These are phyloP conservation scores for Telfairia occidentalis DNA, from an alignment of 331 rosid genomes.

Conservation along the genomic window DNA sequence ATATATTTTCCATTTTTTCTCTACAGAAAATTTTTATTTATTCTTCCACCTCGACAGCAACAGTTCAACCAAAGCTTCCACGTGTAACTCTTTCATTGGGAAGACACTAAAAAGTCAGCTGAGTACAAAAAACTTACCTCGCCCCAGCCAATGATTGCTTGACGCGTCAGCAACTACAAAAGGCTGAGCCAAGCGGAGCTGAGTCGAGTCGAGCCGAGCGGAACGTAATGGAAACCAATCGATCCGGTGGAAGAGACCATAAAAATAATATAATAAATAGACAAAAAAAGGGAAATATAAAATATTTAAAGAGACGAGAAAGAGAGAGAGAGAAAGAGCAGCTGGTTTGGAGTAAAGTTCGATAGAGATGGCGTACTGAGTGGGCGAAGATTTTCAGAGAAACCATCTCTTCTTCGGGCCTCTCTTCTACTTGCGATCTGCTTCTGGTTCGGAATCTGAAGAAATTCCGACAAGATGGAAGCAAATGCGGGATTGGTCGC, in stretches of 20 bases:
- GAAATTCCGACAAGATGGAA: constrained; percentile 39
- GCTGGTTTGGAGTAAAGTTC: constrained; percentile 23
- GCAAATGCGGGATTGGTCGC: constrained; percentile 91
- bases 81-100: not conserved
- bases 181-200: not conserved
- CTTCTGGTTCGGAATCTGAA: constrained; percentile 12
- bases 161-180: not conserved
- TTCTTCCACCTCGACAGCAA: constrained; percentile 9
- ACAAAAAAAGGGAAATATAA: constrained; percentile 3
- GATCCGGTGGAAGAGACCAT: not conserved
- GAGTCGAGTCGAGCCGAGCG: not conserved
- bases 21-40: not conserved
- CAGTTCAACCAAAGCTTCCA: constrained; percentile 1
- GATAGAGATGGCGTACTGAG: constrained; percentile 46
- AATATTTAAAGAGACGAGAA: constrained; percentile 16
- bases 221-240: constrained; percentile 4
- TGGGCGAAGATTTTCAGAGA: constrained; percentile 39
- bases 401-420: constrained; percentile 3
- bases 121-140: no score
- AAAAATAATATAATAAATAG: not conserved
- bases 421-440: constrained; percentile 2
- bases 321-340: constrained; percentile 1
- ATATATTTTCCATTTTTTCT: not conserved
- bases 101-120: fast-evolving
- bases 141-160: not conserved